Conservation (phyloP, 345 rosid genomes). For the Streptanthus diversifolius region DNA sequence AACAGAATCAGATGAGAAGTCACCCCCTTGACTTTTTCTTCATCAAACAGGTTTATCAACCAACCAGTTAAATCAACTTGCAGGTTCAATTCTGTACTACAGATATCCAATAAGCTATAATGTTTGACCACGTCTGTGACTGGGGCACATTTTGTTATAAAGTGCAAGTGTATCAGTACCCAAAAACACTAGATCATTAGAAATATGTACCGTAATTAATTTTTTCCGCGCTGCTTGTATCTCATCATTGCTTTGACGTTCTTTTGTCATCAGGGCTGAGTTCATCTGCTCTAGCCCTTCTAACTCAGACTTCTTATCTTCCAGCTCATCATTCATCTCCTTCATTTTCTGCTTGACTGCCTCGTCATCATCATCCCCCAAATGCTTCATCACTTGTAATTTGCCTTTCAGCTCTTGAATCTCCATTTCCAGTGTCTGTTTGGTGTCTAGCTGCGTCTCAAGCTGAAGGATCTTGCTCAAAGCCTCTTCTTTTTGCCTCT, state of each 20-base stretch:
- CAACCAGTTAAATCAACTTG: background rate
- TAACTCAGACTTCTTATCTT: slow-evolving; percentile 49
- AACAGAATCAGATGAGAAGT: background rate
- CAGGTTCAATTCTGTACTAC: background rate
- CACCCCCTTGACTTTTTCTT: background rate
- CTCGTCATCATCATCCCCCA: slow-evolving; percentile 72
- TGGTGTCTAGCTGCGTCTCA: slow-evolving; percentile 69
- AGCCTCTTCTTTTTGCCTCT: slow-evolving; percentile 85
- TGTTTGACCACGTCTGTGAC: slow-evolving; percentile 1
- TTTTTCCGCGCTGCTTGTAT: slow-evolving; percentile 40
- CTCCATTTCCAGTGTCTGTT: slow-evolving; percentile 87
- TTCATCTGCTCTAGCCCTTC: slow-evolving; percentile 31
- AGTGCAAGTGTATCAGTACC: background rate
- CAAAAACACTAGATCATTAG: background rate
- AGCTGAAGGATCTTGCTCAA: slow-evolving; percentile 57
- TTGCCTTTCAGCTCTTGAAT: slow-evolving; percentile 83
- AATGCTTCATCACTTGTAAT: slow-evolving; percentile 76
- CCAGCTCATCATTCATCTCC: slow-evolving; percentile 66
- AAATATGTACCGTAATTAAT: slow-evolving; percentile 37
- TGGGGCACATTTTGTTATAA: background rate
- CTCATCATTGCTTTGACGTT: slow-evolving; percentile 44
- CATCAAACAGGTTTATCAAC: background rate
- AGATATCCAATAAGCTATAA: background rate
- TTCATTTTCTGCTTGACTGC: slow-evolving; percentile 67
- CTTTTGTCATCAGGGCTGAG: slow-evolving; percentile 35